These are phyloP conservation scores for Myrica gale DNA, from an alignment of 306 rosid genomes.

Conservation along the genomic window DNA sequence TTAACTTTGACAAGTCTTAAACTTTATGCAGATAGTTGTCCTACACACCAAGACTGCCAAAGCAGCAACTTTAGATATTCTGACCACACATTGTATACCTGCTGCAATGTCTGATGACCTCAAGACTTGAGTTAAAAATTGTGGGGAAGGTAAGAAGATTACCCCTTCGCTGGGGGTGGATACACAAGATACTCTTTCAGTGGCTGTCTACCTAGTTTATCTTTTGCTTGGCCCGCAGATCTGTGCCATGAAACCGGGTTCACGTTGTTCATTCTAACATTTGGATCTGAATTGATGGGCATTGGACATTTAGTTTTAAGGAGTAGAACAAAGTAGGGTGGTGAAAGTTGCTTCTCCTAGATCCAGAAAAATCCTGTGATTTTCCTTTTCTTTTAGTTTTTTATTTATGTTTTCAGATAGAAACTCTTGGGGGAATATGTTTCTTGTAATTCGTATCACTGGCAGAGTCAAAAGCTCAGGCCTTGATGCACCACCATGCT, in stretches of 20 bases:
- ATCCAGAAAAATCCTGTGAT: not conserved
- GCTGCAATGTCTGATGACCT: slow-evolving; percentile 72
- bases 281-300: not conserved
- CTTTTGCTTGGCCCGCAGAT: not conserved
- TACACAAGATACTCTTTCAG: not conserved
- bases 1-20: not conserved
- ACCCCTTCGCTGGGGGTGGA: not conserved
- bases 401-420: not conserved
- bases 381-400: not conserved
- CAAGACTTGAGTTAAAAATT: slow-evolving; percentile 27
- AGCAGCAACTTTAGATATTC: slow-evolving; percentile 61
- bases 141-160: slow-evolving; percentile 17
- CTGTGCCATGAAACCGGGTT: not conserved
- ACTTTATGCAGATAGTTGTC: slow-evolving; percentile 51
- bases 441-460: not conserved
- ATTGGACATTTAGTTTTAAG: not conserved
- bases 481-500: not conserved
- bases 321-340: not conserved
- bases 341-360: not conserved
- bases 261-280: not conserved
- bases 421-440: not conserved
- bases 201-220: slow-evolving; percentile 1
- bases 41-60: slow-evolving; percentile 54
- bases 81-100: slow-evolving; percentile 68
- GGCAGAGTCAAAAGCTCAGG: not conserved